Percentiles rank a stretch among this genome's conserved stretches.
Evolutionary conservation across 2,329 filamentous ascomycete genomes (phyloP).

Genomic region (Fusarium decemcellulare): DNA sequence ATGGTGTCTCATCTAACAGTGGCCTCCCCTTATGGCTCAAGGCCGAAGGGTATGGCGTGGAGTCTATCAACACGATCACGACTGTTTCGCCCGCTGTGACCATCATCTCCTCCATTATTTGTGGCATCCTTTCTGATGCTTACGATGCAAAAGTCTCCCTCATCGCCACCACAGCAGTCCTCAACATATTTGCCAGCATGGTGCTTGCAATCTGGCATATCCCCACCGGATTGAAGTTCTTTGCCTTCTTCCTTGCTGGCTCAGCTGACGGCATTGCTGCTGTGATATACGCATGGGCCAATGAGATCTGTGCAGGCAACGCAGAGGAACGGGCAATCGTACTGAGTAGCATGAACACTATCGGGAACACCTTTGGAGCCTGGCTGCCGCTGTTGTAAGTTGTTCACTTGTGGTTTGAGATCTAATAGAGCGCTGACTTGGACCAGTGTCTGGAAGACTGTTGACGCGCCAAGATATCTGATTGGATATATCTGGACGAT

Average conservation of each 20-base stretch:
- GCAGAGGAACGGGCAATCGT: slow-evolving; percentile 46
- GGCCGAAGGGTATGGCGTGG: slow-evolving; percentile 50
- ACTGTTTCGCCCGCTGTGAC: slow-evolving; percentile 55
- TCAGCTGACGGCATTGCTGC: slow-evolving; percentile 47
- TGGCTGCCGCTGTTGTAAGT: slow-evolving; percentile 2
- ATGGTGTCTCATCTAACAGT: slow-evolving; percentile 52
- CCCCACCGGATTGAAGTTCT: slow-evolving; percentile 53
- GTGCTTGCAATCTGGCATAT: slow-evolving; percentile 53
- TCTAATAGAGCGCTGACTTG: neutral
- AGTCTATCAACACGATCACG: slow-evolving; percentile 66
- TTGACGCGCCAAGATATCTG: slow-evolving; percentile 55
- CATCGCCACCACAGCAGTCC: neutral
- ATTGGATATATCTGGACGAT: slow-evolving; percentile 54
- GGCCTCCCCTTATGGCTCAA: slow-evolving; percentile 53
- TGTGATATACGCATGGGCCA: slow-evolving; percentile 61
- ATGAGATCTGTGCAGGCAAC: slow-evolving; percentile 60
- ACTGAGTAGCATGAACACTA: neutral
- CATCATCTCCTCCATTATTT: slow-evolving; percentile 62
- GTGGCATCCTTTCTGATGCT: neutral
- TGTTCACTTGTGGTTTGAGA: too few relatives aligned
- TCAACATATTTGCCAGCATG: slow-evolving; percentile 42
- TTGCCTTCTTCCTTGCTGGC: slow-evolving; percentile 53
- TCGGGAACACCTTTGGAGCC: neutral
- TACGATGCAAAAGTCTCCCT: neutral
- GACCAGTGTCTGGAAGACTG: slow-evolving; percentile 48